A percentile compares a stretch with the other conserved stretches of the same genome.
Conservation (phyloP, 768 basidiomycete species). For the Tylopilus vinaceipallidus region DNA sequence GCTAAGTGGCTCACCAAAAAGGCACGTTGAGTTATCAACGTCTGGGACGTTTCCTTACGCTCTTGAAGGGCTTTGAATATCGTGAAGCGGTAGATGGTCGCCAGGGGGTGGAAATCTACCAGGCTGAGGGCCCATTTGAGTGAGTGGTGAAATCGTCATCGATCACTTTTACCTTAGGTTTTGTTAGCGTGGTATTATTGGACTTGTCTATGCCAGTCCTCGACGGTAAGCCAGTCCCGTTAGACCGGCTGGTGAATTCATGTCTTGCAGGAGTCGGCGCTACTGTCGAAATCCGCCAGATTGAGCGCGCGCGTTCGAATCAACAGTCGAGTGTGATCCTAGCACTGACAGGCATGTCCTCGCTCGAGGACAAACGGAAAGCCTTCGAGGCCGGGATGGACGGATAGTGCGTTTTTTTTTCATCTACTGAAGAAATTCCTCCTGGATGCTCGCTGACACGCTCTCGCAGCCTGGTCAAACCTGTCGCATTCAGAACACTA, state of each 20-base stretch:
- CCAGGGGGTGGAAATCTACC: slow-evolving; percentile 77
- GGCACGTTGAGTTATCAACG: slow-evolving; percentile 13
- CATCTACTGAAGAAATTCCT: not conserved
- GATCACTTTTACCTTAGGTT: not conserved
- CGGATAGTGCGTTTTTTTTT: slow-evolving; percentile 73
- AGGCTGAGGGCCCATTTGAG: slow-evolving; percentile 80
- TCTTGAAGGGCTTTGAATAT: slow-evolving; percentile 62
- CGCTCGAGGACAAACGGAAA: slow-evolving; percentile 84
- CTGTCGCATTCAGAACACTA: slow-evolving; percentile 90
- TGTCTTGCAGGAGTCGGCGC: slow-evolving; percentile 67
- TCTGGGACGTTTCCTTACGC: slow-evolving; percentile 1
- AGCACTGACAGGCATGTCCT: slow-evolving; percentile 92
- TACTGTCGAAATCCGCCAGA: slow-evolving; percentile 74
- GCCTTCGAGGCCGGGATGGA: slow-evolving; percentile 94
- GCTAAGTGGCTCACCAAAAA: slow-evolving; percentile 69
- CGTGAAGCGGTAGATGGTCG: slow-evolving; percentile 81
- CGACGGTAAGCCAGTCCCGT: slow-evolving; percentile 55
- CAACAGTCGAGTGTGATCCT: slow-evolving; percentile 57
- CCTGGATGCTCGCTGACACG: not conserved
- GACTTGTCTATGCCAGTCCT: slow-evolving; percentile 95
- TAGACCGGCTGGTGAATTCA: not conserved
- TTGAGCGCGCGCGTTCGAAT: slow-evolving; percentile 50
- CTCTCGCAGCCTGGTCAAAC: slow-evolving; percentile 76
- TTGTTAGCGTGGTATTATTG: slow-evolving; percentile 71
- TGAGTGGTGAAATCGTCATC: slow-evolving; percentile 39